Percentiles rank a stretch among this genome's conserved stretches.
Conservation (phyloP, 2,329 filamentous ascomycete genomes). For the Sporothrix protearum region DNA sequence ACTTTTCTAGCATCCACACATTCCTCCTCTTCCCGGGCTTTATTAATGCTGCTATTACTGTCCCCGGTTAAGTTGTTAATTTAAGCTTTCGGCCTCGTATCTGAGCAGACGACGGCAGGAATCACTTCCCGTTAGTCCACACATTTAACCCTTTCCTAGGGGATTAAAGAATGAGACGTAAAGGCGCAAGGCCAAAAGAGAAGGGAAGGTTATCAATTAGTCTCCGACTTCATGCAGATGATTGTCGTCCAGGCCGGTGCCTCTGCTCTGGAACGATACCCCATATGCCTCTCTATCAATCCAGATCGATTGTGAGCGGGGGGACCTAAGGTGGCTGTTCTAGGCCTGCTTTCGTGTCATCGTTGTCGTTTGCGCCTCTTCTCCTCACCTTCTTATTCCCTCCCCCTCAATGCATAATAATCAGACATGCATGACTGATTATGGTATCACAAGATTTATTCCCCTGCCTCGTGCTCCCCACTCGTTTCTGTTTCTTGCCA, state of each 20-base stretch:
- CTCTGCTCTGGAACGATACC: not conserved
- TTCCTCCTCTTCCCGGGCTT: not conserved
- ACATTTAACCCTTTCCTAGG: not conserved
- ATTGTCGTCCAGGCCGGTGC: not conserved
- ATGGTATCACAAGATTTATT: not conserved
- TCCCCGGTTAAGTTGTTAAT: conserved; percentile 6
- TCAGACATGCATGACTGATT: not conserved
- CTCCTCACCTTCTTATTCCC: too few relatives aligned
- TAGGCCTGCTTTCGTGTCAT: not conserved
- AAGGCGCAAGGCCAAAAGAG: not conserved
- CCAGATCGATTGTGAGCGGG: not conserved
- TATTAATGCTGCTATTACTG: not conserved
- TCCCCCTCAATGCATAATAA: not conserved
- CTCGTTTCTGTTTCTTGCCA: not conserved
- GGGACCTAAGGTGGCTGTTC: not conserved
- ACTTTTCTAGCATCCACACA: not conserved
- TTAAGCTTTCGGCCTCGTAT: not conserved
- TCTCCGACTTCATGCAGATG: conserved; percentile 1
- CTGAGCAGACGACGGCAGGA: conserved; percentile 9
- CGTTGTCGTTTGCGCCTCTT: not conserved
- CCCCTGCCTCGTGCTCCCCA: not conserved
- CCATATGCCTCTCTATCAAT: not conserved
- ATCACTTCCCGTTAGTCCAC: not conserved
- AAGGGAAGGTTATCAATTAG: not conserved
- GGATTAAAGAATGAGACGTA: not conserved